These are phyloP conservation scores for Kalmusia sp. DNA, from an alignment of 2,329 filamentous ascomycete species.

Conservation along the genomic window DNA sequence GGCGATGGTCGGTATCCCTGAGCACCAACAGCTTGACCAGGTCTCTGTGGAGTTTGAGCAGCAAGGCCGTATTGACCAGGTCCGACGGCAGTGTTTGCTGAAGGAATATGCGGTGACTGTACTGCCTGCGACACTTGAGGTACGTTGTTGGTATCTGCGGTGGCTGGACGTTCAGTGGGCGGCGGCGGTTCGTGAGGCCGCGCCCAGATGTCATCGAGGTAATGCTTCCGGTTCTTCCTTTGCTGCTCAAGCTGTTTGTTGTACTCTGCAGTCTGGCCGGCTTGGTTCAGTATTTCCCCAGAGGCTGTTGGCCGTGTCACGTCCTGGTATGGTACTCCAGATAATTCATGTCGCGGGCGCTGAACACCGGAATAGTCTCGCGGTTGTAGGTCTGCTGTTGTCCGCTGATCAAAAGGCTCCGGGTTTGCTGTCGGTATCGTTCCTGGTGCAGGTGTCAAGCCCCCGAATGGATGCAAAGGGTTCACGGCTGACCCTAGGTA, in stretches of 20 bases:
- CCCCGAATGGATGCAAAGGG: slow-evolving; percentile 53
- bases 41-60: slow-evolving; percentile 65
- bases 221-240: slow-evolving; percentile 79
- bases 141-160: slow-evolving; percentile 46
- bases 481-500: slow-evolving; percentile 39
- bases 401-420: slow-evolving; percentile 73
- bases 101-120: slow-evolving; percentile 62
- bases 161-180: slow-evolving; percentile 52
- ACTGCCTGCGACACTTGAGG: slow-evolving; percentile 53
- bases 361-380: slow-evolving; percentile 85
- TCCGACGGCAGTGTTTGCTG: slow-evolving; percentile 63
- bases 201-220: slow-evolving; percentile 82
- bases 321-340: slow-evolving; percentile 84
- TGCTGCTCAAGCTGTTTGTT: slow-evolving; percentile 85
- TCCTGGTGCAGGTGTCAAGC: slow-evolving; percentile 71
- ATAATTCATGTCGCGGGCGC: slow-evolving; percentile 87
- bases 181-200: slow-evolving; percentile 79
- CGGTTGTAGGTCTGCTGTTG: slow-evolving; percentile 76
- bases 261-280: slow-evolving; percentile 87
- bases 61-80: slow-evolving; percentile 65
- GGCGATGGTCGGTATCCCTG: slow-evolving; percentile 74
- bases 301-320: slow-evolving; percentile 78
- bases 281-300: slow-evolving; percentile 83
- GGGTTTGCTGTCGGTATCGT: slow-evolving; percentile 74
- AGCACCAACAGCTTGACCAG: slow-evolving; percentile 67